Percentiles rank a stretch among this genome's conserved stretches.
Evolutionary conservation across 1,284 basidiomycete genomes (phyloP).

Genomic region (Moesziomyces sp.): DNA sequence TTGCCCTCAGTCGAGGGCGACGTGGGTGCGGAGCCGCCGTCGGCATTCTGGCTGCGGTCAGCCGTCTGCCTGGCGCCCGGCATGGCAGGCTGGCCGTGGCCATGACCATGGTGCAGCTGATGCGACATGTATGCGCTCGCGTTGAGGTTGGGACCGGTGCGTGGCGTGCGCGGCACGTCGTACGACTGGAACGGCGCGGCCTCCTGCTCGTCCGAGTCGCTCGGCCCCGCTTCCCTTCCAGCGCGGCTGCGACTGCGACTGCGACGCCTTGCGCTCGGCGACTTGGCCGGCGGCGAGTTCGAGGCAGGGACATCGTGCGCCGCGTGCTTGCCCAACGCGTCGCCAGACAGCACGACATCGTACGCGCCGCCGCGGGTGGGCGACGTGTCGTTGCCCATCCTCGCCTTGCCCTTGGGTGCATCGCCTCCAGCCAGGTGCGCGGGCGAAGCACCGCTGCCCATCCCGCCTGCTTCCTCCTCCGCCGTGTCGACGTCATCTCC

Average conservation of each 20-base stretch:
- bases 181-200: conserved; percentile 26
- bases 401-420: conserved; percentile 30
- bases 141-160: conserved; percentile 44
- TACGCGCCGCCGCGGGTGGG: conserved; percentile 9
- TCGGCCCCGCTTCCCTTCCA: conserved; percentile 16
- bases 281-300: conserved; percentile 1
- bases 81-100: conserved; percentile 1
- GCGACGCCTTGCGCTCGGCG: no score
- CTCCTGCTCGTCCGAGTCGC: conserved; percentile 29
- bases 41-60: conserved; percentile 3
- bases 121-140: conserved; percentile 41
- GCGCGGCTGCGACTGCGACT: conserved; percentile 31
- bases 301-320: conserved; percentile 3
- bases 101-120: conserved; percentile 16
- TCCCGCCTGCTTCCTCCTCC: conserved; percentile 27
- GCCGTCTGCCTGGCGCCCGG: conserved; percentile 13
- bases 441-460: not conserved
- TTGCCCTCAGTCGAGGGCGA: conserved; percentile 27
- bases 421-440: not conserved
- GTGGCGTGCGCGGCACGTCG: conserved; percentile 21
- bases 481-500: conserved; percentile 46
- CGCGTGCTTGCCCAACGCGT: conserved; percentile 12
- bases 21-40: conserved; percentile 6
- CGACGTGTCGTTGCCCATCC: conserved; percentile 10
- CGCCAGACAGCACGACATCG: conserved; percentile 1